Evolutionary conservation across 129 eudicot species (phyloP).

Genomic region (Cynara cardunculus): DNA sequence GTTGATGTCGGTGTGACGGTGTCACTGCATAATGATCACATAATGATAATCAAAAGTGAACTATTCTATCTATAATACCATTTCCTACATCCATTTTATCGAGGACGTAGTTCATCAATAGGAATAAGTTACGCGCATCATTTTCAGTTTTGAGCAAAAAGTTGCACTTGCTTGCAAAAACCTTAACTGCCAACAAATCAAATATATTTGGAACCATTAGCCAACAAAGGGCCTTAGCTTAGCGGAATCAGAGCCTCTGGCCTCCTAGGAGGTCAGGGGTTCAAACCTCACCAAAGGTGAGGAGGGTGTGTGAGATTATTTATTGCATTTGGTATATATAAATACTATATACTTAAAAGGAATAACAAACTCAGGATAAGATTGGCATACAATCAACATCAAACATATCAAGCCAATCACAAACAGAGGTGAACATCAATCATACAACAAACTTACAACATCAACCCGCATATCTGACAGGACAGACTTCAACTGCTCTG

Average conservation of each 20-base stretch:
- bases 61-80: neutral
- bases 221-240: too few species aligned
- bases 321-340: too few species aligned
- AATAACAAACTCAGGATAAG: neutral
- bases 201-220: neutral
- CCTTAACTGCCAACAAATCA: neutral
- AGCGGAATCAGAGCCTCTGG: too few species aligned
- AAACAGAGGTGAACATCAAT: neutral
- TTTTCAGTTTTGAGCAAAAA: neutral
- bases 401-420: neutral
- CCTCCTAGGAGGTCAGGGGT: too few species aligned
- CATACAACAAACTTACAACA: constrained; percentile 58
- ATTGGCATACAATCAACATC: neutral
- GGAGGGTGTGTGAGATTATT: too few species aligned
- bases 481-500: constrained; percentile 77
- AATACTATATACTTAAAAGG: too few species aligned
- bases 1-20: neutral
- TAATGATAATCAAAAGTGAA: neutral
- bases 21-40: neutral
- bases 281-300: too few species aligned
- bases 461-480: constrained; percentile 93
- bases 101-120: neutral
- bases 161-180: neutral
- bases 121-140: neutral
- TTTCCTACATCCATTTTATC: constrained; percentile 8